These are phyloP conservation scores for Botrytis byssoidea DNA, from an alignment of 2,329 filamentous ascomycete genomes.

Conservation along the genomic window DNA sequence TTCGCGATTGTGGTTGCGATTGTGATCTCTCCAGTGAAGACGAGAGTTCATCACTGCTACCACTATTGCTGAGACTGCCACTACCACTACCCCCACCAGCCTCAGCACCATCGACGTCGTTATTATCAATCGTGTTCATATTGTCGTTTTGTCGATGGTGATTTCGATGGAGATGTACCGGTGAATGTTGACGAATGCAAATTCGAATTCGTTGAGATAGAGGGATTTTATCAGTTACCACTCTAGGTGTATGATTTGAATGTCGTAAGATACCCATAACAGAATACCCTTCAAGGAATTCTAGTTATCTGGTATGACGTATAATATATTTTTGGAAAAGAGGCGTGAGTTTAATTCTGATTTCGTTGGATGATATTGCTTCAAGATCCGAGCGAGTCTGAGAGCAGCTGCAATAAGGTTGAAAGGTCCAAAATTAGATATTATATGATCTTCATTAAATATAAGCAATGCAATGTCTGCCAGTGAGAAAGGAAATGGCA, in stretches of 20 bases:
- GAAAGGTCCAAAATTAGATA: neutral
- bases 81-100: neutral
- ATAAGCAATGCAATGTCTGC: neutral
- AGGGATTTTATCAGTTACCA: constrained; percentile 4
- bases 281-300: neutral
- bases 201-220: constrained; percentile 17
- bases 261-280: constrained; percentile 19
- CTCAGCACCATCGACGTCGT: neutral
- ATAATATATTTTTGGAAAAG: neutral
- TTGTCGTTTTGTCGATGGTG: neutral
- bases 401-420: neutral
- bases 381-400: constrained; percentile 1
- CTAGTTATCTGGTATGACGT: constrained; percentile 1
- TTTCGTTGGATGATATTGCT: neutral
- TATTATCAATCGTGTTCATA: neutral
- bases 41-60: neutral
- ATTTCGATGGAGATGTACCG: constrained; percentile 5
- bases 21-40: constrained; percentile 1
- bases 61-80: neutral
- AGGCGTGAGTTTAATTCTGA: neutral
- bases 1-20: neutral
- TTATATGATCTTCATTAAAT: neutral
- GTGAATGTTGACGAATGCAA: constrained; percentile 16
- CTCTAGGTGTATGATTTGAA: constrained; percentile 1
- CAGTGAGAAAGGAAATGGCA: neutral